Evolutionary conservation across 306 rosid species (phyloP), one percentile per base, ranked within the genome.

Genomic region (Vicia villosa): DNA sequence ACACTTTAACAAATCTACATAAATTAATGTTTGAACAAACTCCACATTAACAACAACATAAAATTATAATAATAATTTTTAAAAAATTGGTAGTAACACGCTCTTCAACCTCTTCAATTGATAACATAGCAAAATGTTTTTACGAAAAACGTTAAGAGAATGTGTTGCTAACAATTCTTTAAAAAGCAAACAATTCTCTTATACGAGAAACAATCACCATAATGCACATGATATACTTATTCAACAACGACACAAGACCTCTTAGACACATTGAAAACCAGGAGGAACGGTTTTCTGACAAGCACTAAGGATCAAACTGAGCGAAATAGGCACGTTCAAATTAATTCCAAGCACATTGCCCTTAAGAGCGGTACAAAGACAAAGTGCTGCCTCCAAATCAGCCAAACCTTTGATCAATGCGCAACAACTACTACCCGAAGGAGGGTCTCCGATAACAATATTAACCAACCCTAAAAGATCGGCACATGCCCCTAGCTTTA

Each of bases 301-400:
- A 49, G 98, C 92, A 72, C 96, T 90, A 2, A 88, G 15, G 69
- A 94, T 76, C 51, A 83, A 40, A 52, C 88, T 85, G 43, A 94
- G 78, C 0, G 95, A 5, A 60, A 94, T 3, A 0, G 97, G 98
- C 4, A 90, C 76, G 12, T 88, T 54, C 82, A 94, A 61, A 83
- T 90, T 79, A 22, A 85, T 43, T 1, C 98, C 98, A 10, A 88
- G 83, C 68, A 85, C 91, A 68, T 85, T 94, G 55, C 74, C 89
- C 78, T 94, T 90, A 52, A 90, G 74, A 8, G 87, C 96, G 2
- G 95, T 94, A 83, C 98, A 94, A 0, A 94, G 85, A 66, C 97
- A 94, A 16, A 89, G 69, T 1, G 98, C 96, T 3, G 79, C 95
- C 20, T 94, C 97, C 32, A 81, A 70, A 56, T 90, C 88, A 0